Conservation (phyloP, 192 early-diverging fungal species). For the Coemansia sp. region DNA sequence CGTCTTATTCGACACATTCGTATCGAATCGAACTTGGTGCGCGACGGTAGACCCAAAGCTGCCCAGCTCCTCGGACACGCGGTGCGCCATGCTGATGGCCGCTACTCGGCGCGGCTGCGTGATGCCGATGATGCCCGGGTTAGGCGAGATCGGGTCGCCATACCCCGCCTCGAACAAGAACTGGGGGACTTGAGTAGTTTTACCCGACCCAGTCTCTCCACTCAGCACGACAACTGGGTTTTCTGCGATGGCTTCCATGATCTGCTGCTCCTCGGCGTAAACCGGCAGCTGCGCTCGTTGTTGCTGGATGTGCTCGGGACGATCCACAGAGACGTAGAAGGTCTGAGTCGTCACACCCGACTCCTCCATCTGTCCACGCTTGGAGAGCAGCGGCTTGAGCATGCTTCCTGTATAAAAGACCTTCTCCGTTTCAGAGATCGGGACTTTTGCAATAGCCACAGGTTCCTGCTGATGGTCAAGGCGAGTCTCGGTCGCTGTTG, state of each 20-base stretch:
- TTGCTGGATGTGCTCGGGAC: constrained; percentile 71
- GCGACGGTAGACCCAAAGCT: constrained; percentile 62
- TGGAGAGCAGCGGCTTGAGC: constrained; percentile 30
- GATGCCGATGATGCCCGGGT: constrained; percentile 93
- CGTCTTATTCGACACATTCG: constrained; percentile 69
- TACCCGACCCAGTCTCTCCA: constrained; percentile 97
- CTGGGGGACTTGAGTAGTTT: constrained; percentile 97
- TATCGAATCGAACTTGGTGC: constrained; percentile 89
- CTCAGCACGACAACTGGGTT: constrained; percentile 91
- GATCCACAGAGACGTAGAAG: constrained; percentile 75
- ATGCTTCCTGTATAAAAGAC: constrained; percentile 35
- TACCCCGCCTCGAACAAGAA: constrained; percentile 99
- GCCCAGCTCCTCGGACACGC: constrained; percentile 90
- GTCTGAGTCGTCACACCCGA: constrained; percentile 30
- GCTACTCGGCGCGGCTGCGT: constrained; percentile 99
- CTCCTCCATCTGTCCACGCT: constrained; percentile 10
- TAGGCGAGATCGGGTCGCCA: constrained; percentile 72
- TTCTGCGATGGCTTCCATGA: constrained; percentile 94
- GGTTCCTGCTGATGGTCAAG: not conserved
- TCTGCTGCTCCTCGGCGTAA: constrained; percentile 91
- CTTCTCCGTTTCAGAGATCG: constrained; percentile 8
- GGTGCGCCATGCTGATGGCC: constrained; percentile 93
- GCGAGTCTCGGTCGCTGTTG: constrained; percentile 11
- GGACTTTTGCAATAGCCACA: not conserved
- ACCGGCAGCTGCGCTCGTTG: constrained; percentile 85